A percentile compares a stretch with the other conserved stretches of the same genome.
phyloP scores from a whole-genome alignment of 768 basidiomycete genomes.

The Tylopilus vinaceipallidus region DNA sequence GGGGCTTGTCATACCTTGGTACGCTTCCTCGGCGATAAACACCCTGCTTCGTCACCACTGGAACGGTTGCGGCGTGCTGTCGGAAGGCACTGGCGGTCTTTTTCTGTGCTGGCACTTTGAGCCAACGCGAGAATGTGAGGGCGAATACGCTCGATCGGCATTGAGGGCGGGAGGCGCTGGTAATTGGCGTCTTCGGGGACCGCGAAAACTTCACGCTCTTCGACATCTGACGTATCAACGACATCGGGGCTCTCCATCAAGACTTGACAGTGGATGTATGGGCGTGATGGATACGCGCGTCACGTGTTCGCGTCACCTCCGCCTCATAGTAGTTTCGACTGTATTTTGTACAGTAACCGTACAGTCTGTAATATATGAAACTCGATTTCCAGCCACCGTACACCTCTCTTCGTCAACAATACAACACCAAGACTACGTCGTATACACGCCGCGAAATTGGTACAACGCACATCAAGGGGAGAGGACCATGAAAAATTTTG shows the following conservation, averaged over 20 bases:
- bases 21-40: slow-evolving; percentile 37
- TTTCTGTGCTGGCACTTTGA: neutral
- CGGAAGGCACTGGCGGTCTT: neutral
- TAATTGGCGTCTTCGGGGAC: slow-evolving; percentile 13
- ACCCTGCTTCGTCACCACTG: slow-evolving; percentile 12
- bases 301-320: slow-evolving; percentile 19
- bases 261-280: neutral
- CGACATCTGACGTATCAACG: slow-evolving; percentile 63
- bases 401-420: slow-evolving; percentile 14
- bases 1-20: slow-evolving; percentile 28
- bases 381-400: slow-evolving; percentile 5
- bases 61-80: neutral
- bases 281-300: too few relatives aligned
- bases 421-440: slow-evolving; percentile 13
- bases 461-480: slow-evolving; percentile 6
- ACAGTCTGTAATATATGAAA: too few relatives aligned
- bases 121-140: neutral
- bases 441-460: slow-evolving; percentile 2
- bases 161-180: neutral
- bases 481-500: neutral
- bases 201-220: slow-evolving; percentile 50
- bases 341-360: too few relatives aligned
- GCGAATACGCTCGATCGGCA: neutral
- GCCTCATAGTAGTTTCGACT: too few relatives aligned
- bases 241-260: slow-evolving; percentile 36